phyloP scores from a whole-genome alignment of 2,329 filamentous ascomycete genomes.

The Ophiostoma triangulosporum region DNA sequence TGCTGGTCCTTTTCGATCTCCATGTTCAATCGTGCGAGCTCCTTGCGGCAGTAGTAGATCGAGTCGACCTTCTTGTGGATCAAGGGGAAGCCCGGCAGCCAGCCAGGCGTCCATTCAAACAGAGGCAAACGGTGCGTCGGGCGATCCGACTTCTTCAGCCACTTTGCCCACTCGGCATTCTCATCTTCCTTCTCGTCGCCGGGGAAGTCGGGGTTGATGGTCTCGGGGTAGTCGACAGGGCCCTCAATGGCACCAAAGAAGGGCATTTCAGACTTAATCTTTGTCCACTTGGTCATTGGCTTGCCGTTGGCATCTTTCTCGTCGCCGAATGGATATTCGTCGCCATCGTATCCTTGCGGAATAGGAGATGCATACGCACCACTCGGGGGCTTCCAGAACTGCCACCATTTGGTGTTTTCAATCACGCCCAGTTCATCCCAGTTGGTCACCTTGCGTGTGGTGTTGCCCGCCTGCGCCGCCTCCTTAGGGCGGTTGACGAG shows the following conservation, averaged over 20 bases:
- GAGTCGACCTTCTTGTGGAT: slow-evolving; percentile 87
- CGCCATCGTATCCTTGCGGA: slow-evolving; percentile 39
- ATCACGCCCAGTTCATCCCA: slow-evolving; percentile 35
- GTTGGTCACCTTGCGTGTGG: slow-evolving; percentile 36
- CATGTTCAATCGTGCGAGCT: slow-evolving; percentile 74
- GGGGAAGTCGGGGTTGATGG: slow-evolving; percentile 49
- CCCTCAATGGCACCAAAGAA: slow-evolving; percentile 32
- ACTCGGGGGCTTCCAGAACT: slow-evolving; percentile 51
- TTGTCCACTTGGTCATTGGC: slow-evolving; percentile 36
- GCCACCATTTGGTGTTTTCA: slow-evolving; percentile 38
- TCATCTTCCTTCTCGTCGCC: slow-evolving; percentile 46
- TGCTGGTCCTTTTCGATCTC: slow-evolving; percentile 88
- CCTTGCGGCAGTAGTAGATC: slow-evolving; percentile 79
- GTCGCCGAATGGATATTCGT: slow-evolving; percentile 25
- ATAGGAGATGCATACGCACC: slow-evolving; percentile 49
- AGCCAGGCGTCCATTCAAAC: slow-evolving; percentile 41
- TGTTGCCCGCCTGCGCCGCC: slow-evolving; percentile 27
- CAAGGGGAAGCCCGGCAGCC: slow-evolving; percentile 66
- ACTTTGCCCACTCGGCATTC: slow-evolving; percentile 66
- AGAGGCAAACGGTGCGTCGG: slow-evolving; percentile 67
- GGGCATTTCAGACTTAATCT: slow-evolving; percentile 34
- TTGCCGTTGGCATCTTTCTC: neutral
- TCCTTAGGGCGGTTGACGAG: slow-evolving; percentile 2
- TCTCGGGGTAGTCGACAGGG: slow-evolving; percentile 43
- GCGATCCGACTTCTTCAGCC: slow-evolving; percentile 66